Evolutionary conservation across 192 early-diverging fungal species (phyloP), one percentile per base, ranked within the genome.

Genomic region (Obelidium mucronatum): DNA sequence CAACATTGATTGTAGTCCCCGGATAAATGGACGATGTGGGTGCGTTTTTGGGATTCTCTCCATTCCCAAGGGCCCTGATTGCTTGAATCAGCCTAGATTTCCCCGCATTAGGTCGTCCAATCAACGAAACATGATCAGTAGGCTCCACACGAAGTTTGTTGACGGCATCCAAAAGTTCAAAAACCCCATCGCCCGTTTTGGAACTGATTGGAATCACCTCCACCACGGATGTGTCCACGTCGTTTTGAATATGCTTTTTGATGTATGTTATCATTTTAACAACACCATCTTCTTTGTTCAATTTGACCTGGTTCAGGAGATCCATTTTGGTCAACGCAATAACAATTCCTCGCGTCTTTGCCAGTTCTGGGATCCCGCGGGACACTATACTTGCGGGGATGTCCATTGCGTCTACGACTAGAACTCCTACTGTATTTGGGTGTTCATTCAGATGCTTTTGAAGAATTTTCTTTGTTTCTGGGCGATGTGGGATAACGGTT

Each of bases 91-190:
- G 55, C 34, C 53, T 28, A 8, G 69, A 72, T 59, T 72, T 72
- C 8, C 69, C 69, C 4, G 69, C 56, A 36, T 72, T 72, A 17
- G 69, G 69, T 19, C 69, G 69, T 15, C 69, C 69, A 26, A 72
- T 72, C 1, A 72, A 35, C 22, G 17, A 37, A 6, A 72, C 69
- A 44, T 69, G 42, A 30, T 48, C 30, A 8, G 37, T 42, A 6
- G 69, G 54, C 8, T 64, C 22, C 11, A 54, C 54, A 22, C 69
- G 69, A 11, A 24, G 26, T 28, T n/a, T 22, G 36, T 58, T 72
- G 54, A 72, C 37, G 13, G 1, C 5, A 37, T 72, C 69, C 13
- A 59, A 8, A 19, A 72, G 36, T 3, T 72, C 54, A 48, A 72
- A 34, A 4, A 72, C 34, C 1, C 69, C 69, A 36, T 42, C 33